Evolutionary conservation across 2,329 filamentous ascomycete species (phyloP), one percentile per base, ranked within the genome.

Genomic region (Aspergillus proliferans): DNA sequence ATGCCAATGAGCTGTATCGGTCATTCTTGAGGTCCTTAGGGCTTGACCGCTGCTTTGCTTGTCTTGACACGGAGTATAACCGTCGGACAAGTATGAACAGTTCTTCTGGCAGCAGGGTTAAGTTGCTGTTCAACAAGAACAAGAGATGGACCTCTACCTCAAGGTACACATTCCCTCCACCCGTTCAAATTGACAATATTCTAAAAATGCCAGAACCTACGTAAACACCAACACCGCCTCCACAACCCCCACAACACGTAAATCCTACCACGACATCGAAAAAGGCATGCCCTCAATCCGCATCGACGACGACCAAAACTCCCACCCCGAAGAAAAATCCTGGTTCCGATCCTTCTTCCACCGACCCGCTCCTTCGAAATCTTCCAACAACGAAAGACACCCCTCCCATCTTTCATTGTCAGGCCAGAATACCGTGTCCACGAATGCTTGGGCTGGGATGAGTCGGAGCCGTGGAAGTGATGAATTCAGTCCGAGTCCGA

Each of bases 1-100:
- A 87, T 58, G 83, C 83, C 0, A 68, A 71, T 3, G 68, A 70
- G 21, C 77, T 80, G 64, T 85, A 84, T 59, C 70, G 70, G 46
- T 63, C 65, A 3, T 69, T 72, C 49, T 58, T 78, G 41, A 52
- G 69, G 21, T 63, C 61, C n/a, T 44, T 76, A 22, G 75, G 76
- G 0, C 53, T 78, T 34, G 63, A 63, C 12, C 52, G 53, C 38
- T 65, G 60, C 42, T 67, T 71, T 48, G 52, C 64, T 5, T 43
- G 51, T 2, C 48, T 67, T 38, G 47, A 43, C 24, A 56, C 46
- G 45, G 47, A 51, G 14, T 47, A 43, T 28, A 49, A 46, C 8
- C 48, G 45, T 22, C 26, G 40, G 2, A 54, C 55, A 3, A 58
- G 52, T 5, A 49, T 56, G 3, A 45, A 61, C 8, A 60, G 56